Percentiles rank a stretch among this genome's conserved stretches.
Conservation (phyloP, 345 rosid genomes). For the Eucalyptus sp. region DNA sequence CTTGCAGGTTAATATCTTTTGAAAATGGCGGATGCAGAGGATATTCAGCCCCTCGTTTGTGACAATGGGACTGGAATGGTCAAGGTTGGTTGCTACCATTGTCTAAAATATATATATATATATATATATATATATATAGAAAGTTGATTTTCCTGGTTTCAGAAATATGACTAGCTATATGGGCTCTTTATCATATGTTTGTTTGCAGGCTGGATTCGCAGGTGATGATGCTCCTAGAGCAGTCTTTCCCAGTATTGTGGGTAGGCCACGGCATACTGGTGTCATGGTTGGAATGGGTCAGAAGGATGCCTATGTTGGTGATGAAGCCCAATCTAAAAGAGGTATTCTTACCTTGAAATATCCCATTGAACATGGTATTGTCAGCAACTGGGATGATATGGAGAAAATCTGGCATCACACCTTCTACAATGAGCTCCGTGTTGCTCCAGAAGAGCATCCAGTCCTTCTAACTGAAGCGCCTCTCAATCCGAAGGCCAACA, state of each 20-base stretch:
- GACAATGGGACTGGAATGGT: conserved; percentile 82
- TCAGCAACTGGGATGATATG: conserved; percentile 80
- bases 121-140: not conserved
- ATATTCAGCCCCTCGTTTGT: conserved; percentile 72
- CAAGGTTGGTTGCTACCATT: conserved; percentile 25
- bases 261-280: conserved; percentile 66
- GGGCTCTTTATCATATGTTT: not conserved
- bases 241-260: conserved; percentile 61
- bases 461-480: conserved; percentile 61
- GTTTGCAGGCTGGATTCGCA: conserved; percentile 57
- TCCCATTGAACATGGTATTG: conserved; percentile 69
- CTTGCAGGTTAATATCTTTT: conserved; percentile 1
- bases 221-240: conserved; percentile 71
- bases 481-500: conserved; percentile 59
- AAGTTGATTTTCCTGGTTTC: not conserved
- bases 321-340: conserved; percentile 66
- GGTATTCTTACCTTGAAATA: conserved; percentile 71
- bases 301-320: conserved; percentile 73
- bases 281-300: conserved; percentile 84
- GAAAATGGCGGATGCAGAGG: conserved; percentile 91
- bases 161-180: not conserved
- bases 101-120: not conserved
- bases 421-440: conserved; percentile 67
- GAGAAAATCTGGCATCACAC: conserved; percentile 82
- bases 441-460: conserved; percentile 58